Percentiles rank a stretch among this genome's conserved stretches.
Evolutionary conservation across 768 basidiomycete genomes (phyloP).

Genomic region (Tephrocybe sp.): DNA sequence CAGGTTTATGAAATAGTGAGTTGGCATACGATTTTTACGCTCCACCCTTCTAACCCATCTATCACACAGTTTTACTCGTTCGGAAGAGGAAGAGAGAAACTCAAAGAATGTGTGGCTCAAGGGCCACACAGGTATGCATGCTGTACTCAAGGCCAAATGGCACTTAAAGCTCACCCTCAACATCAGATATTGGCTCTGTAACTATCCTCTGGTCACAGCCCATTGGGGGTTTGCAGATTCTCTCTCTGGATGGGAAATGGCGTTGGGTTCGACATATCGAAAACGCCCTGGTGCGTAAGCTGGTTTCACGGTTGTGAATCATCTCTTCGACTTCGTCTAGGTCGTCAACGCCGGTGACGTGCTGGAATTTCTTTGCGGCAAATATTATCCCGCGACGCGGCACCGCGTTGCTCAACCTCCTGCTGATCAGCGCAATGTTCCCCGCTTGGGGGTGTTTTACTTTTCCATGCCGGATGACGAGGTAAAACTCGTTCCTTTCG

Average conservation of each 20-base stretch:
- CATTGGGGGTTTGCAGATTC: constrained; percentile 56
- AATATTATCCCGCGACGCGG: constrained; percentile 58
- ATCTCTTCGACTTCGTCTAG: constrained; percentile 25
- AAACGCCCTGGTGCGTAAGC: constrained; percentile 47
- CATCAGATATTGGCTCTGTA: constrained; percentile 50
- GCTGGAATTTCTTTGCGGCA: constrained; percentile 60
- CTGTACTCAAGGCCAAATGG: neutral
- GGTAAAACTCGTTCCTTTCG: constrained; percentile 43
- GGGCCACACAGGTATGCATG: constrained; percentile 41
- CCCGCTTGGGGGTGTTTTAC: constrained; percentile 60
- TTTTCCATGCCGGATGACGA: constrained; percentile 54
- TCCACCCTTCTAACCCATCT: neutral
- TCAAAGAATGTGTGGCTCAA: constrained; percentile 50
- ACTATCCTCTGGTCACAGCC: constrained; percentile 65
- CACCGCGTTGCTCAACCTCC: constrained; percentile 34
- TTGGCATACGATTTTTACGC: neutral
- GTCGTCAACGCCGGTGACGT: constrained; percentile 62
- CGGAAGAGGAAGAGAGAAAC: constrained; percentile 40
- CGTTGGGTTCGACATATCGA: constrained; percentile 59
- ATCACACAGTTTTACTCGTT: constrained; percentile 36
- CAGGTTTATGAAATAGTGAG: constrained; percentile 51
- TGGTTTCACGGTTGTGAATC: neutral
- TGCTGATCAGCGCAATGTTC: constrained; percentile 18
- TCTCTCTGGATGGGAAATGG: constrained; percentile 52
- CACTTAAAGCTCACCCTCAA: neutral